Evolutionary conservation across 2,329 filamentous ascomycete genomes (phyloP).

Genomic region (Aspergillus proliferans): DNA sequence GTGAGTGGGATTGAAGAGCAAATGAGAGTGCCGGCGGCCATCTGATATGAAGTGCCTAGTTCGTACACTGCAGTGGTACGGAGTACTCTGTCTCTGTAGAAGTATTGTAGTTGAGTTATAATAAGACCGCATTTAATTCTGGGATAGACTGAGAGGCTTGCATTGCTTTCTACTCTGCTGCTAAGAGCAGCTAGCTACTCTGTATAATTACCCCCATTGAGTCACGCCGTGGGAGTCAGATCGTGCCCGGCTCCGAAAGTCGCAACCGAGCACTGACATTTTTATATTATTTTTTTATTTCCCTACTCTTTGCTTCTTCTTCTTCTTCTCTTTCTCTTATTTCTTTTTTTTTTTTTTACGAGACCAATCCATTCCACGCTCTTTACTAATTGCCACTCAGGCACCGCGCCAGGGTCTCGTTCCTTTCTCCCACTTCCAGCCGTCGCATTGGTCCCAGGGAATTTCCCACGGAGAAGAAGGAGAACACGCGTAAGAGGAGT

Average conservation of each 20-base stretch:
- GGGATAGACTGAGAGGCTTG: too few species aligned
- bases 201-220: neutral
- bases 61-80: too few species aligned
- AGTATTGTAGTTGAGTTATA: neutral
- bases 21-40: neutral
- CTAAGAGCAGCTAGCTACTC: too few species aligned
- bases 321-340: neutral
- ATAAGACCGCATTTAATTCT: neutral
- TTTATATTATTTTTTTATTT: conserved; percentile 6
- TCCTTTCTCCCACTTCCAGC: conserved; percentile 4
- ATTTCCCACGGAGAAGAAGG: neutral
- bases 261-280: neutral
- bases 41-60: neutral
- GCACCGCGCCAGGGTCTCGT: neutral
- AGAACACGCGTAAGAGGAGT: too few species aligned
- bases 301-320: conserved; percentile 6
- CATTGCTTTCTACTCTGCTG: too few species aligned
- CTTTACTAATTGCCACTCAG: neutral
- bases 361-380: neutral
- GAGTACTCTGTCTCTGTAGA: too few species aligned
- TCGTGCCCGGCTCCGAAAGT: neutral
- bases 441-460: neutral
- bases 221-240: neutral
- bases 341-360: neutral
- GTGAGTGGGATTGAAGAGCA: neutral